Evolutionary conservation across 2,329 filamentous ascomycete species (phyloP), one percentile per base, ranked within the genome.

Genomic region (Cytospora paraplurivora): DNA sequence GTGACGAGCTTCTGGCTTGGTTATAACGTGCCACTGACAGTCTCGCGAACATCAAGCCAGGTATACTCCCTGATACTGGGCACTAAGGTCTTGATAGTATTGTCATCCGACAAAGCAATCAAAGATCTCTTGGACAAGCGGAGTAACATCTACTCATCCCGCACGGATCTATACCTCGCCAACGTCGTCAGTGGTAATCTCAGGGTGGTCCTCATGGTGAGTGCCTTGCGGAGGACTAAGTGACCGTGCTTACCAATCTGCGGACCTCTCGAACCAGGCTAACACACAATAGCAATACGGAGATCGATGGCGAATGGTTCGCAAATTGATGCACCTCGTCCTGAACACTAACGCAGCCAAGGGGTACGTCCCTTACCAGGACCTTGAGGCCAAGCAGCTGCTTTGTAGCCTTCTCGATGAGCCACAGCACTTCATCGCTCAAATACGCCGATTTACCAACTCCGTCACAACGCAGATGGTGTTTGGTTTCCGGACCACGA

Each of bases 341-440:
- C 77, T 85, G 34, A 82, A 83, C 66, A 70, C 81, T 58, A 77
- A 73, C 0, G 75, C 77, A 1, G 76, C 81, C 4, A 76, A 75
- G 59, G 72, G 73, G 10, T 87, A 87, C 63, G 76, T 85, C 2
- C 77, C 80, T 1, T 86, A 85, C 66, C 83, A 86, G 67, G 77
- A 81, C 55, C 74, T 86, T 3, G 83, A 86, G 69, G 83, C 80
- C 70, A 82, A 81, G 68, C 77, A 80, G 56, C 82, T 86, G 82
- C 72, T 84, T 21, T 74, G 65, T 52, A 79, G 81, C 7, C 71
- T 86, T 19, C 67, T 85, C 4, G 75, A 79, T 0, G 64, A 71
- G 7, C 82, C 82, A 0, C 67, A 77, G 1, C 63, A 74, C 1
- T 81, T 81, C 52, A 59, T 76, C 5, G 69, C 79, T 12, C 78